A percentile compares a stretch with the other conserved stretches of the same genome.
Evolutionary conservation across 768 basidiomycete species (phyloP).

Genomic region (Cyathus striatus): DNA sequence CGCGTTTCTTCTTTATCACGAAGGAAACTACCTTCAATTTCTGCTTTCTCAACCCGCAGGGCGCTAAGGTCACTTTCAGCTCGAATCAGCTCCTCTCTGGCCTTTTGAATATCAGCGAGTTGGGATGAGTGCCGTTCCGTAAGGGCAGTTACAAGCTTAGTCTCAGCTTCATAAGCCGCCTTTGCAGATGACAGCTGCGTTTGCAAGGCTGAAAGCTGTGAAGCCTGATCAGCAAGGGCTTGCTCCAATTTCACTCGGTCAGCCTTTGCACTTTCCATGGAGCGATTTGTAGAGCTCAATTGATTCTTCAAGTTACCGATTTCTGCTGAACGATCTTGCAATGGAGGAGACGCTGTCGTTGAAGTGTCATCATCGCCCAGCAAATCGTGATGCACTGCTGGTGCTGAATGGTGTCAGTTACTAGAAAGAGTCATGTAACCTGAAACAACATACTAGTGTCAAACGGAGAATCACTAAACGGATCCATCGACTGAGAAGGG

Average conservation of each 20-base stretch:
- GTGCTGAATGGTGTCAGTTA: slow-evolving; percentile 5
- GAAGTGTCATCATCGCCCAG: slow-evolving; percentile 72
- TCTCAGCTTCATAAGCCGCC: slow-evolving; percentile 83
- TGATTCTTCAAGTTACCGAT: slow-evolving; percentile 88
- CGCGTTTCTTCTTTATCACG: slow-evolving; percentile 94
- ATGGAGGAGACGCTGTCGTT: slow-evolving; percentile 37
- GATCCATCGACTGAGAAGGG: slow-evolving; percentile 31
- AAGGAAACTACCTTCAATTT: slow-evolving; percentile 81
- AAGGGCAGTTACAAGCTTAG: slow-evolving; percentile 57
- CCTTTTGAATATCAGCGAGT: slow-evolving; percentile 63
- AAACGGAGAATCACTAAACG: slow-evolving; percentile 40
- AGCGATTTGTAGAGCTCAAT: slow-evolving; percentile 70
- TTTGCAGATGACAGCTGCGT: slow-evolving; percentile 80
- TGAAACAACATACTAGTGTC: slow-evolving; percentile 18
- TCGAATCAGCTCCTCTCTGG: slow-evolving; percentile 74
- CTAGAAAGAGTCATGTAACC: not conserved
- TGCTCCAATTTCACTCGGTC: slow-evolving; percentile 67
- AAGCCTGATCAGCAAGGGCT: slow-evolving; percentile 59
- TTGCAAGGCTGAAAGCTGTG: slow-evolving; percentile 75
- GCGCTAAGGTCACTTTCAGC: slow-evolving; percentile 92
- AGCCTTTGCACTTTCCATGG: slow-evolving; percentile 57
- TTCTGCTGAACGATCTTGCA: slow-evolving; percentile 76
- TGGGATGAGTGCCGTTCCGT: slow-evolving; percentile 68
- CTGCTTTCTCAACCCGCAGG: slow-evolving; percentile 82
- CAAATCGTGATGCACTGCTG: slow-evolving; percentile 39